Evolutionary conservation across 2,329 filamentous ascomycete species (phyloP).

Genomic region (Cladophialophora exuberans): DNA sequence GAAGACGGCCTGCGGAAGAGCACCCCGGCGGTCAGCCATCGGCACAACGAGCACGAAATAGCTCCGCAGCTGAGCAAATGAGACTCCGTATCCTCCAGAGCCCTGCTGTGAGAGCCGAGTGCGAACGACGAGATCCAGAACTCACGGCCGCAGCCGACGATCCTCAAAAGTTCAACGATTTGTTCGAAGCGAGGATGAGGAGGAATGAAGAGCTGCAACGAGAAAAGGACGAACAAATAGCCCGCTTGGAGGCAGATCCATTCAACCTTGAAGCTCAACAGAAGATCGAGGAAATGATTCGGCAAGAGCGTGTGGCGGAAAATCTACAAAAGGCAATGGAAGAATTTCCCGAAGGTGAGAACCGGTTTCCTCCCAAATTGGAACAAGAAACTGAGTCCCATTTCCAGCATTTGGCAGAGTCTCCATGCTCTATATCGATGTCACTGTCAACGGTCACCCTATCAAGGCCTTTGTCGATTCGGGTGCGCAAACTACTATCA

Average conservation of each 20-base stretch:
- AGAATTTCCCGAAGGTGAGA: constrained; percentile 92
- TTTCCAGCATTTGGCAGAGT: constrained; percentile 74
- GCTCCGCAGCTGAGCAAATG: constrained; percentile 74
- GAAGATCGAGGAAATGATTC: constrained; percentile 95
- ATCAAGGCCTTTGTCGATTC: constrained; percentile 98
- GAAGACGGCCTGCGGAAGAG: constrained; percentile 23
- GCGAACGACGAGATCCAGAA: constrained; percentile 73
- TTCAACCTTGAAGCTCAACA: constrained; percentile 91
- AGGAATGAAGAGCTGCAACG: constrained; percentile 72
- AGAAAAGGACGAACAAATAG: constrained; percentile 81
- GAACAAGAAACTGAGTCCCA: constrained; percentile 7
- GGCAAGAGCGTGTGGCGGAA: constrained; percentile 90
- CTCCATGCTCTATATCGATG: constrained; percentile 94
- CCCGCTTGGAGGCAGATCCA: constrained; percentile 85
- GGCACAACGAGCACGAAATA: constrained; percentile 35
- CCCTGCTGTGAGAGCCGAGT: constrained; percentile 70
- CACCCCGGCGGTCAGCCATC: constrained; percentile 29
- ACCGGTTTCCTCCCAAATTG: constrained; percentile 23
- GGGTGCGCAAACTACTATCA: constrained; percentile 96
- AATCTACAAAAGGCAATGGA: constrained; percentile 97
- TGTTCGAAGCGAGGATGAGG: constrained; percentile 69
- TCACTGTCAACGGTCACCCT: constrained; percentile 88
- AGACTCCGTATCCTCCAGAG: constrained; percentile 82
- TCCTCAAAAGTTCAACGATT: constrained; percentile 72
- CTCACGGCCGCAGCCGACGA: constrained; percentile 77